phyloP scores from a whole-genome alignment of 2,329 filamentous ascomycete species.

The Pseudonectria buxi region DNA sequence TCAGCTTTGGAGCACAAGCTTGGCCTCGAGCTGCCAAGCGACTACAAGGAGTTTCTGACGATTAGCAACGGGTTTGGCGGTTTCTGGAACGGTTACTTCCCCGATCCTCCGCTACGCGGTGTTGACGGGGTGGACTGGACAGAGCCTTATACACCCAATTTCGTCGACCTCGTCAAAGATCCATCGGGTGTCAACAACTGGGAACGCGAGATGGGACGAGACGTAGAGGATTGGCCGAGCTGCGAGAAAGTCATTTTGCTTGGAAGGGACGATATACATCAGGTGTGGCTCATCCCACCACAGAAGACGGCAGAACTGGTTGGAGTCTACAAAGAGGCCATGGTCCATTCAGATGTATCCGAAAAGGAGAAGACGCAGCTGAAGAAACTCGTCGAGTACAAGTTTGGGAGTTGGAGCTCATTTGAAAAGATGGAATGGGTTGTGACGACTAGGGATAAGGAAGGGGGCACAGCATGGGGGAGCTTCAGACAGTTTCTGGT shows the following conservation, averaged over 20 bases:
- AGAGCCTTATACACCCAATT: neutral
- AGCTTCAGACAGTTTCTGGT: too few species aligned
- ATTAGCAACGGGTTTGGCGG: slow-evolving; percentile 14
- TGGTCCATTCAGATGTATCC: neutral
- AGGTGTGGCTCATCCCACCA: slow-evolving; percentile 5
- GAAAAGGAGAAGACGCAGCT: slow-evolving; percentile 6
- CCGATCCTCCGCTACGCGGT: slow-evolving; percentile 2
- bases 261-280: slow-evolving; percentile 5
- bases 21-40: slow-evolving; percentile 2
- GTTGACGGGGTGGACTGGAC: slow-evolving; percentile 11
- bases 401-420: slow-evolving; percentile 10
- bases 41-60: slow-evolving; percentile 15
- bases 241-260: slow-evolving; percentile 5
- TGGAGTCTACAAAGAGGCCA: slow-evolving; percentile 6
- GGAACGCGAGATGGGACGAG: neutral
- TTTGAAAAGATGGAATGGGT: slow-evolving; percentile 4
- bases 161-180: slow-evolving; percentile 5
- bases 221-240: slow-evolving; percentile 7
- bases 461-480: too few species aligned
- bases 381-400: slow-evolving; percentile 5
- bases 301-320: slow-evolving; percentile 3
- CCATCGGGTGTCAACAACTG: slow-evolving; percentile 4
- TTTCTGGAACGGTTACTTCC: slow-evolving; percentile 13
- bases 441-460: too few species aligned
- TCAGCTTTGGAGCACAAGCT: slow-evolving; percentile 7